Conservation (phyloP, 371 early-diverging fungal species). For the Syncephalastrum monosporum region DNA sequence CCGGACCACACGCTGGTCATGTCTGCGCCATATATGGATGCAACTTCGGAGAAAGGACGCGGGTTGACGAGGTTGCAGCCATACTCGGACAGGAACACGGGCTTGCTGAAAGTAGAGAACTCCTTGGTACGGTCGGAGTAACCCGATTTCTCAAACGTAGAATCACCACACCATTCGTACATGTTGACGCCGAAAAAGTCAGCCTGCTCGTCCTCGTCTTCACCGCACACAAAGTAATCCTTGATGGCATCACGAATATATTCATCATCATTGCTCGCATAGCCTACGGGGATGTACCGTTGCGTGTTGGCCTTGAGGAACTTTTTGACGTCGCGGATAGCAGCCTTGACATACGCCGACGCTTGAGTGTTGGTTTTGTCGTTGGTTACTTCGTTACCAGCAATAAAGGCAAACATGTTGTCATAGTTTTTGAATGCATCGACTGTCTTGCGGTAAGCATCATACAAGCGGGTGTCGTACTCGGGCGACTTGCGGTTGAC, state of each 20-base stretch:
- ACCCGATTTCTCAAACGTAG: conserved; percentile 56
- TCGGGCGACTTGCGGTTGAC: conserved; percentile 69
- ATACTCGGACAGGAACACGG: conserved; percentile 67
- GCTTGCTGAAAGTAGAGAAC: conserved; percentile 52
- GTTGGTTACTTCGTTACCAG: conserved; percentile 82
- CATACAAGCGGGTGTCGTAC: conserved; percentile 58
- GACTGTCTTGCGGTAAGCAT: conserved; percentile 58
- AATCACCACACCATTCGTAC: conserved; percentile 66
- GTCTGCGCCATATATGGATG: conserved; percentile 65
- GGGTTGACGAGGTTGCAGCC: conserved; percentile 61
- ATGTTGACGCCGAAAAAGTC: conserved; percentile 79
- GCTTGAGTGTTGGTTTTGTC: conserved; percentile 65
- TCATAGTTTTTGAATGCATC: conserved; percentile 66
- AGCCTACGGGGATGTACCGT: conserved; percentile 73
- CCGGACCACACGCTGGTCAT: conserved; percentile 73
- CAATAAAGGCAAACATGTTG: conserved; percentile 74
- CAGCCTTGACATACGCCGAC: conserved; percentile 73
- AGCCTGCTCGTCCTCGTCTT: conserved; percentile 53
- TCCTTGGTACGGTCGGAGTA: conserved; percentile 60
- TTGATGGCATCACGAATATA: conserved; percentile 66
- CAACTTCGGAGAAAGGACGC: conserved; percentile 58
- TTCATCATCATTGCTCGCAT: conserved; percentile 78
- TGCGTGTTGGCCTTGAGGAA: conserved; percentile 47
- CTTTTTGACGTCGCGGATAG: conserved; percentile 69
- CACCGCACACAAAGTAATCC: conserved; percentile 75